Evolutionary conservation across 306 rosid species (phyloP), one percentile per base, ranked within the genome.

Genomic region (Gleditsia sinensis): DNA sequence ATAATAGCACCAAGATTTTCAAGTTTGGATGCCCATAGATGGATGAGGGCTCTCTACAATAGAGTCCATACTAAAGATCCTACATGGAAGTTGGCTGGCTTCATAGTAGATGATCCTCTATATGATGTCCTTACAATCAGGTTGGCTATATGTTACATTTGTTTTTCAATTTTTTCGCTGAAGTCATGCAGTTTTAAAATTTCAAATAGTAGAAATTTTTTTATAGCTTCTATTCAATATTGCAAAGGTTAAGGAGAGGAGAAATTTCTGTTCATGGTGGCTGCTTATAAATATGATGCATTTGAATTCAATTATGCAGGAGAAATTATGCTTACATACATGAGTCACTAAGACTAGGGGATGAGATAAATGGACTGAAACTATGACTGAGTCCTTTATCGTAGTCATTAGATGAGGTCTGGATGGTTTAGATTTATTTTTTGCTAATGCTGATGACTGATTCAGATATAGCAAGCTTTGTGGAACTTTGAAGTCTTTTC

Each of bases 41-140:
- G 98, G 98, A 90, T 94, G 97, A 89, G 99, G 72, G 97, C 95
- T 63, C 93, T 90, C 64, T 85, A 78, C 82, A 88, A 87, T 67
- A 90, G 95, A 90, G 93, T 92, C 78, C 87, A 72, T 65, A 83
- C 87, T 4, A 94, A 94, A 87, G 93, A 90, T 83, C 95, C 95
- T 65, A 23, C 79, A 0, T 94, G 97, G 97, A 85, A 73, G 83
- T 83, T 88, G 80, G 96, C 96, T 70, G 99, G 97, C 56, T 94
- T 90, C 84, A 78, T 94, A 48, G 80, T 92, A 69, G 99, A 92
- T 75, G 97, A 90, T 81, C 97, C 99, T 60, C 80, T 76, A 3
- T 88, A 83, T 78, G 95, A 91, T 83, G 80, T 88, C 82, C 81
- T 65, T 24, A 78, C 91, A 72, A 88, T 94, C 85, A 88, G 97